These are phyloP conservation scores for Simmondsia chinensis DNA, from an alignment of 148 eudicot genomes.

Conservation along the genomic window DNA sequence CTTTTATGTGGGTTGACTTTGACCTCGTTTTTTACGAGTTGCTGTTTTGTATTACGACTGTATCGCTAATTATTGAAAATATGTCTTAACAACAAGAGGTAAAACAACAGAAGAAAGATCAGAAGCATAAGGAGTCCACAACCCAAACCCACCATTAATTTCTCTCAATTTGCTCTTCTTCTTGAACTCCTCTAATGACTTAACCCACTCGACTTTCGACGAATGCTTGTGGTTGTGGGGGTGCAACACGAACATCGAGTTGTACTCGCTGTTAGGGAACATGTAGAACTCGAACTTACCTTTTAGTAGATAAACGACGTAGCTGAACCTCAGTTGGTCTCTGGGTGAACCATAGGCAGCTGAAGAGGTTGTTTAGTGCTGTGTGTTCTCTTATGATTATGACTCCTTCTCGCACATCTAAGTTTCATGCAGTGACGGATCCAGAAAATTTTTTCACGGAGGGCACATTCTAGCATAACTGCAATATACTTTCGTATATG, in stretches of 20 bases:
- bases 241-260: constrained; percentile 67
- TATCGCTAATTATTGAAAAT: too few relatives aligned
- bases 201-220: constrained; percentile 91
- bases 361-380: constrained; percentile 66
- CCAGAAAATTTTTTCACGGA: too few relatives aligned
- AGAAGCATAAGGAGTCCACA: constrained; percentile 93
- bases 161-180: constrained; percentile 53
- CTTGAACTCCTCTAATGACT: constrained; percentile 61
- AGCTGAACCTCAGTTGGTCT: constrained; percentile 96
- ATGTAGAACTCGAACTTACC: constrained; percentile 61
- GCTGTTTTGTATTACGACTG: too few relatives aligned
- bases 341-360: constrained; percentile 99
- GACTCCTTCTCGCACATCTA: constrained; percentile 99
- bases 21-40: too few relatives aligned
- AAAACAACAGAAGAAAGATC: constrained; percentile 59
- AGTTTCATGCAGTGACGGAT: too few relatives aligned
- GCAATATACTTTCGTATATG: too few relatives aligned
- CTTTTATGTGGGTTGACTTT: too few relatives aligned
- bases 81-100: constrained; percentile 76
- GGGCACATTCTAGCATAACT: too few relatives aligned
- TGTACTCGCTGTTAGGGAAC: constrained; percentile 96
- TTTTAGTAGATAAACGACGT: constrained; percentile 64
- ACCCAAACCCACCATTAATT: constrained; percentile 85
- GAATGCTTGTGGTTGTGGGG: constrained; percentile 93
- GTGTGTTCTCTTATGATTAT: constrained; percentile 86